Evolutionary conservation across 202 grass and related monocot species (phyloP).

Genomic region (Schoenoplectus triqueter): DNA sequence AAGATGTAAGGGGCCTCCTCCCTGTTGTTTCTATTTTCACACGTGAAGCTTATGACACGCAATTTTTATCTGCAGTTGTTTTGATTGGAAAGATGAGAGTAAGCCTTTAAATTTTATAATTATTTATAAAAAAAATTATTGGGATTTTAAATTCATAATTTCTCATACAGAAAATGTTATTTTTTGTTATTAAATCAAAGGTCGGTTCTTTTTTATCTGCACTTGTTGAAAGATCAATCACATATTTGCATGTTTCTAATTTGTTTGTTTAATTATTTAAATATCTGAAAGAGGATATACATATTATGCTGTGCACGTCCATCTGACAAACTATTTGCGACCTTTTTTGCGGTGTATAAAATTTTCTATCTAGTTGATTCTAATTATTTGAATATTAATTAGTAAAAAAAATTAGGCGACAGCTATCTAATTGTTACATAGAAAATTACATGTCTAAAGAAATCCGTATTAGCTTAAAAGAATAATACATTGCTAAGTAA

Average conservation of each 20-base stretch:
- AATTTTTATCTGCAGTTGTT: neutral
- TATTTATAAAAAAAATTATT: too few relatives aligned
- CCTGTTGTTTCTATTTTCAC: neutral
- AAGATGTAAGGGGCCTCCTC: neutral
- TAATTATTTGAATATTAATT: neutral
- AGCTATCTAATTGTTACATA: too few relatives aligned
- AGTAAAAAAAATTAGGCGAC: too few relatives aligned
- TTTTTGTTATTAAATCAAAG: too few relatives aligned
- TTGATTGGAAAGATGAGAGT: too few relatives aligned
- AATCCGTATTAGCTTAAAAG: neutral
- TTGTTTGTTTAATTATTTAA: neutral
- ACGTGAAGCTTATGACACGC: neutral
- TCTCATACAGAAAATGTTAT: too few relatives aligned
- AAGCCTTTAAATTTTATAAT: too few relatives aligned
- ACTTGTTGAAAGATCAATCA: conserved; percentile 20
- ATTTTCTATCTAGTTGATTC: neutral
- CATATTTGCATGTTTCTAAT: conserved; percentile 10
- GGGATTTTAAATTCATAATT: too few relatives aligned
- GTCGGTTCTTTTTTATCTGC: neutral
- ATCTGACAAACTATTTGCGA: neutral
- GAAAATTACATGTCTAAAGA: too few relatives aligned
- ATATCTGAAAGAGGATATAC: neutral
- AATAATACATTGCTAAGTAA: conserved; percentile 1
- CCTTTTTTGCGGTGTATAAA: neutral
- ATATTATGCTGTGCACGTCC: neutral